Base-by-base conservation (phyloP, 169 alveolate species). In the Plasmodium yoelii region DNA sequence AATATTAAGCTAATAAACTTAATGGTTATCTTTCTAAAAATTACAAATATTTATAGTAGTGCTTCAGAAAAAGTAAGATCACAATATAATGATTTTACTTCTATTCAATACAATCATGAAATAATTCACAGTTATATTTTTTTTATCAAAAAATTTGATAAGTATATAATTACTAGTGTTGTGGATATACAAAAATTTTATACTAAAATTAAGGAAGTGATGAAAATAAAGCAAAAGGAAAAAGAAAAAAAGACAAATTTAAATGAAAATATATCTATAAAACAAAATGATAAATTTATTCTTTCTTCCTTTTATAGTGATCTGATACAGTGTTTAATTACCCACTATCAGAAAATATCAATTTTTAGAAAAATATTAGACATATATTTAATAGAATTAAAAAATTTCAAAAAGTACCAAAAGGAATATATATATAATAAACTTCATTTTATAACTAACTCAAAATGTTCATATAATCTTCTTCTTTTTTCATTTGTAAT, bases 391-490 rank as follows among this genome's bases (percentile, higher is more conserved):
- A 82, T 82, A 28, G 82, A 65, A 19, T 55, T 82, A 28, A 82
- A 67, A 24, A 82, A 82, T 19, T 65, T 67, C 44, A 68, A 67
- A 55, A 82, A 67, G 10, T 82, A 82, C 12, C 84, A 82, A 26
- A 82, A 46, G 13, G 73, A 82, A 53, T 82, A 82, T 59, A 67
- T 7, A 12, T 18, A 51, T 57, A 67, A 60, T 28, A 82, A 67
- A 56, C 15, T 82, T 8, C 67, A 65, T 28, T 19, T 67, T 24
- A 67, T 82, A 19, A 34, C 68, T 10, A 55, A 26, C 53, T 82
- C 55, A 13, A 68, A 67, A 82, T 67, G 82, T 39, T 73, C 80
- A 82, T 82, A 82, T 55, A 82, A 82, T 42, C 72, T 82, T 44
- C 61, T 82, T 44, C 19, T 82, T 15, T 82, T 82, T 51, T 82